phyloP scores from a whole-genome alignment of 1,139 yeast species.

The Protomyces lactucae-debilis region DNA sequence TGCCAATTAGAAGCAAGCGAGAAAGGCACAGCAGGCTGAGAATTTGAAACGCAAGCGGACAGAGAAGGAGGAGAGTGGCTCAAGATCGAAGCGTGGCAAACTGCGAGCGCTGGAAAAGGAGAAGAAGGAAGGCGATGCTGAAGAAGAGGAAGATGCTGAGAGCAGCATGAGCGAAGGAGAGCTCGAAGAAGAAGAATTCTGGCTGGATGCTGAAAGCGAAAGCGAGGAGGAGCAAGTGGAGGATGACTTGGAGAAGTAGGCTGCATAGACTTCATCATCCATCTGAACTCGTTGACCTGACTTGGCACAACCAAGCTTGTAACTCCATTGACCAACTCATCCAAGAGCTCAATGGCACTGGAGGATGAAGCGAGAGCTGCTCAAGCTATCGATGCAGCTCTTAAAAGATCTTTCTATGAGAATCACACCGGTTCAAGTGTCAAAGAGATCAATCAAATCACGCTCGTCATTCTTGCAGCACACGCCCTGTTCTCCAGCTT shows the following conservation, averaged over 20 bases:
- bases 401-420: conserved; percentile 17
- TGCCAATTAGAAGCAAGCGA: conserved; percentile 23
- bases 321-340: no score
- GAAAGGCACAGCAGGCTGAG: conserved; percentile 25
- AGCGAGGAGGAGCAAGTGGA: neutral
- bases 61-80: conserved; percentile 12
- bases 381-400: neutral
- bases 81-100: conserved; percentile 25
- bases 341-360: neutral
- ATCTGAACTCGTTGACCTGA: no score
- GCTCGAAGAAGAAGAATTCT: conserved; percentile 16
- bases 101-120: conserved; percentile 9
- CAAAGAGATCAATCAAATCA: conserved; percentile 14
- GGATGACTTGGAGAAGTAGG: neutral
- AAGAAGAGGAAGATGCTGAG: neutral
- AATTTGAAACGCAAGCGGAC: conserved; percentile 27
- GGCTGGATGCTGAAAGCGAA: conserved; percentile 4
- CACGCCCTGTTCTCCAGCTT: neutral
- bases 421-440: conserved; percentile 15
- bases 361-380: neutral
- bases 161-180: conserved; percentile 21
- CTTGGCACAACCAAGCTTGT: no score
- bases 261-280: neutral
- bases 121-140: conserved; percentile 3
- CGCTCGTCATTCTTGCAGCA: conserved; percentile 7